Conservation (phyloP, 345 rosid genomes). For the Anacardium occidentale region DNA sequence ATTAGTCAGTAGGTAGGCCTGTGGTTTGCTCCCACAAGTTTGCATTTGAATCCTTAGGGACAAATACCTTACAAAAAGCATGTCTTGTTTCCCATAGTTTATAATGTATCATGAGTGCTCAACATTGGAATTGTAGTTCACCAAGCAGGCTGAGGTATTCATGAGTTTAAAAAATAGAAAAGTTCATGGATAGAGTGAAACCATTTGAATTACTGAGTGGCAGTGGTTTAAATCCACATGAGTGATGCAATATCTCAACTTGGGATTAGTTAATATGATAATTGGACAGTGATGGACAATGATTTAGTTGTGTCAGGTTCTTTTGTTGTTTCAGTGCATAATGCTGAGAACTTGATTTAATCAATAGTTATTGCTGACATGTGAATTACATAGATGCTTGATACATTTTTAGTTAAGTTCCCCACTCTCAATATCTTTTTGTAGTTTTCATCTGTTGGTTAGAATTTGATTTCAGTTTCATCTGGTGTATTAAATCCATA, state of each 20-base stretch:
- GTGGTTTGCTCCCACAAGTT: background rate
- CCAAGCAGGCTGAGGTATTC: background rate
- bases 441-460: background rate
- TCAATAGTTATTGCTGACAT: background rate
- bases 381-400: background rate
- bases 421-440: background rate
- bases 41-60: background rate
- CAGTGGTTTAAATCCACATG: background rate
- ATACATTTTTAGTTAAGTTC: background rate
- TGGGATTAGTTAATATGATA: background rate
- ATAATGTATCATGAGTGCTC: background rate
- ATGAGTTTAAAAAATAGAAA: background rate
- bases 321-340: constrained; percentile 4
- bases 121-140: too few species aligned
- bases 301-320: background rate
- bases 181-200: background rate
- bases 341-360: background rate
- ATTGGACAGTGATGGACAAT: background rate
- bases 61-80: background rate
- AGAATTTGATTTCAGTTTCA: background rate
- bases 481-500: background rate
- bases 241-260: background rate
- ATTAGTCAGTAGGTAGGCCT: background rate
- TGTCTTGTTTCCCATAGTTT: background rate
- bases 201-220: background rate